Evolutionary conservation across 1,284 basidiomycete genomes (phyloP), one percentile per base, ranked within the genome.

Genomic region (Moniliella sp.): DNA sequence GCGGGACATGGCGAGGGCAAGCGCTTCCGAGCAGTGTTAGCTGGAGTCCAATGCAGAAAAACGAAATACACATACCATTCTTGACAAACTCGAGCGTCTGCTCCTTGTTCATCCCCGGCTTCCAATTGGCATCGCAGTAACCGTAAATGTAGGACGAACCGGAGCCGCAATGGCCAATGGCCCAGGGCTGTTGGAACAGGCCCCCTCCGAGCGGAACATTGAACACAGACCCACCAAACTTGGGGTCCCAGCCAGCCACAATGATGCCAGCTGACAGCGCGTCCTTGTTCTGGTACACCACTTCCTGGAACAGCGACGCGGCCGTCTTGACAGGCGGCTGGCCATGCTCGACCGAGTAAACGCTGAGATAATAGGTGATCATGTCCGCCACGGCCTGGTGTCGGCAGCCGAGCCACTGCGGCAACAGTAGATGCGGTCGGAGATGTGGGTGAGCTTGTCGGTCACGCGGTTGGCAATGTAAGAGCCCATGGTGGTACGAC

Each of bases 401-500:
- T 99, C 88, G 27, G 88, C 91, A 30, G 91, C 86, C 35, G 84
- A 93, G 31, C 88, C 88, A 32, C 83, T 91, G 11, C 88, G 78
- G 71, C 88, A 97, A 65, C 88, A 97, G 67, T 97, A 97, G 65
- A 94, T 80, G 43, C 84, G 81, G 65, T 97, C 91, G 61, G 93
- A 82, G 46, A 97, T 71, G 62, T 84, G 75, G 2, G 88, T 97
- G 38, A 97, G 71, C 66, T 97, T 97, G 71, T 97, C 88, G 14
- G 88, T 97, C 18, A 97, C 91, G 62, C 88, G 77, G 63, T 97
- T 97, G 31, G 86, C 86, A 57, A 94, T 93, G 66, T 94, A 97
- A 62, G 75, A 75, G 40, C 88, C 91, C 25, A 80, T 91, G 1
- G 91, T 94, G 40, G 91, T 97, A 38, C 91, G 72, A 68, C 78